Evolutionary conservation across 441 rosid genomes (phyloP).

Genomic region (Raphanus hybrid): DNA sequence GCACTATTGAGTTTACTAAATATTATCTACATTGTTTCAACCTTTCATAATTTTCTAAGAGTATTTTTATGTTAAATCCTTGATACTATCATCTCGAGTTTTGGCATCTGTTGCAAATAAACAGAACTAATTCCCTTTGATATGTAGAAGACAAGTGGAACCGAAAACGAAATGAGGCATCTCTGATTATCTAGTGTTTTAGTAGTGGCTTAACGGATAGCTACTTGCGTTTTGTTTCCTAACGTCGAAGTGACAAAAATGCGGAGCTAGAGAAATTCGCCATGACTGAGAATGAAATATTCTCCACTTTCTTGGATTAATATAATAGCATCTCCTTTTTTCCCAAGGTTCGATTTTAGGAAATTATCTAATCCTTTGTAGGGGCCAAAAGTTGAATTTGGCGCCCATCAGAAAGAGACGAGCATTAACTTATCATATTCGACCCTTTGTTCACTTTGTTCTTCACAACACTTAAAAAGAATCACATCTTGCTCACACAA

Average conservation of each 20-base stretch:
- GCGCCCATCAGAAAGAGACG: constrained; percentile 31
- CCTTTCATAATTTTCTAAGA: not conserved
- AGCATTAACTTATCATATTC: constrained; percentile 43
- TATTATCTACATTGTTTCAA: not conserved
- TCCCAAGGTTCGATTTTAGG: constrained; percentile 7
- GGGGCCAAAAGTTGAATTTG: constrained; percentile 21
- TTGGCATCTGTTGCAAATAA: constrained; percentile 22
- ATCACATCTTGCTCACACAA: constrained; percentile 11
- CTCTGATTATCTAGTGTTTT: constrained; percentile 23
- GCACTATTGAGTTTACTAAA: not conserved
- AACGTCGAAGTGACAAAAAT: constrained; percentile 28
- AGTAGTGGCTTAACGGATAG: constrained; percentile 22
- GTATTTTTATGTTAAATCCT: not conserved
- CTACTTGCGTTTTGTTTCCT: constrained; percentile 37
- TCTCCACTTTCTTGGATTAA: constrained; percentile 32
- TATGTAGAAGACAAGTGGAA: constrained; percentile 40
- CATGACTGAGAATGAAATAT: constrained; percentile 32
- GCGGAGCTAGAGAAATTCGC: constrained; percentile 16
- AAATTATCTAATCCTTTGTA: not conserved
- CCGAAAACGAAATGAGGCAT: constrained; percentile 40
- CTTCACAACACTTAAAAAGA: constrained; percentile 5
- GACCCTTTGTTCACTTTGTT: constrained; percentile 4
- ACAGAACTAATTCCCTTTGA: constrained; percentile 17
- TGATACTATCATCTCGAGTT: constrained; percentile 10
- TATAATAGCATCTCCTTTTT: constrained; percentile 12